phyloP scores from a whole-genome alignment of 2,329 filamentous ascomycete species.

The Diaporthe sp. region DNA sequence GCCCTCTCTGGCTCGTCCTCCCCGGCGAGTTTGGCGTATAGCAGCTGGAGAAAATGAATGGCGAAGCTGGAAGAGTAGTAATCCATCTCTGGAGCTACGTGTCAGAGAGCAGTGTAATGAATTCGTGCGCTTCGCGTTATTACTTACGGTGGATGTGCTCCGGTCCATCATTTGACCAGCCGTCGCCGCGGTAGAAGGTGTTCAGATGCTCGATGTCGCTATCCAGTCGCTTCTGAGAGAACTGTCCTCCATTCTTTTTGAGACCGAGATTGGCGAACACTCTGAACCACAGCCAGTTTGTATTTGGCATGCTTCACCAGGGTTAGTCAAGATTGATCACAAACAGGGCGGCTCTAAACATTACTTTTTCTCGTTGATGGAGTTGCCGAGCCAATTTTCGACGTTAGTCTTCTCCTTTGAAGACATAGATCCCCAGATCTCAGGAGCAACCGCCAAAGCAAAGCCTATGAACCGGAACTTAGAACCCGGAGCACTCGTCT shows the following conservation, averaged over 20 bases:
- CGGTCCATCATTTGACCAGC: conserved; percentile 87
- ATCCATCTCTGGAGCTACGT: conserved; percentile 72
- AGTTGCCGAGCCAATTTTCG: conserved; percentile 78
- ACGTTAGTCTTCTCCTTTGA: conserved; percentile 74
- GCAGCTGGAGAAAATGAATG: conserved; percentile 82
- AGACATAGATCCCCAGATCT: conserved; percentile 75
- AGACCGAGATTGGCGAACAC: conserved; percentile 86
- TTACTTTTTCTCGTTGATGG: conserved; percentile 81
- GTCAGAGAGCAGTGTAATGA: background rate
- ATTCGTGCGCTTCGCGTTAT: background rate
- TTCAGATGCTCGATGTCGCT: conserved; percentile 83
- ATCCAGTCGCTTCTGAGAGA: conserved; percentile 77
- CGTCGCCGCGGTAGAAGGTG: conserved; percentile 84
- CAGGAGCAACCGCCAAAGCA: conserved; percentile 76
- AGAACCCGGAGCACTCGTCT: background rate
- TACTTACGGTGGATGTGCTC: conserved; percentile 77
- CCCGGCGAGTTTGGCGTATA: conserved; percentile 80
- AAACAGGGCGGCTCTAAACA: conserved; percentile 28
- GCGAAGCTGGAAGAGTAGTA: conserved; percentile 88
- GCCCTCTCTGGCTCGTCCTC: conserved; percentile 75
- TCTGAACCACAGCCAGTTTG: conserved; percentile 83
- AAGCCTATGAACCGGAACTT: conserved; percentile 60
- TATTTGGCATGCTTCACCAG: conserved; percentile 76
- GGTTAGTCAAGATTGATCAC: background rate
- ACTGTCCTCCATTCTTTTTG: conserved; percentile 79